phyloP scores from a whole-genome alignment of 441 rosid genomes.

The Hypseocharis bilobata region DNA sequence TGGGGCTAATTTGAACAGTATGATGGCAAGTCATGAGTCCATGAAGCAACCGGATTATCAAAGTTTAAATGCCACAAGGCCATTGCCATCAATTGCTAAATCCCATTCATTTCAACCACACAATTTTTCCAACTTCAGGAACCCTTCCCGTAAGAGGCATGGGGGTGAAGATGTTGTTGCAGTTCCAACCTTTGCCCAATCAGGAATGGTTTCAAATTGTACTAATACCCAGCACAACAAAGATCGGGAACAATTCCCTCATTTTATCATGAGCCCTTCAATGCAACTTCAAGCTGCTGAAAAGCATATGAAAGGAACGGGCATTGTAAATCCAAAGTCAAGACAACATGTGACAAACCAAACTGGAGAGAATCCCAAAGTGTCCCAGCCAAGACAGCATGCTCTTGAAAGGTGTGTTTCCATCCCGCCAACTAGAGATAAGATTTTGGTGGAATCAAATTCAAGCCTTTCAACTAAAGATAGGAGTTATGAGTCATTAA shows the following conservation, averaged over 20 bases:
- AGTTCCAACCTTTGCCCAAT: constrained; percentile 25
- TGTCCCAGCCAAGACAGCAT: constrained; percentile 13
- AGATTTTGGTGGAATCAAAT: constrained; percentile 22
- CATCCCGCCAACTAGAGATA: constrained; percentile 18
- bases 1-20: constrained; percentile 21
- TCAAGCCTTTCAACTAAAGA: constrained; percentile 19
- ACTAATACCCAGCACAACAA: constrained; percentile 20
- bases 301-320: constrained; percentile 25
- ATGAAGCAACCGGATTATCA: constrained; percentile 19
- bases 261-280: constrained; percentile 28
- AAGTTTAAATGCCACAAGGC: constrained; percentile 23
- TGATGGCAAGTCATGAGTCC: constrained; percentile 22
- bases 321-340: constrained; percentile 21
- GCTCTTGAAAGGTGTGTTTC: constrained; percentile 22
- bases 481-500: constrained; percentile 20
- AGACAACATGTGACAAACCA: constrained; percentile 16
- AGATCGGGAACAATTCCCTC: constrained; percentile 23
- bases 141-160: constrained; percentile 26
- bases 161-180: constrained; percentile 32
- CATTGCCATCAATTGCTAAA: constrained; percentile 27
- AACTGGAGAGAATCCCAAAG: constrained; percentile 23
- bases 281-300: constrained; percentile 27
- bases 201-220: constrained; percentile 20
- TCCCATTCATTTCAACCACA: constrained; percentile 26
- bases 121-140: constrained; percentile 29